Evolutionary conservation across 1,139 yeast genomes (phyloP).

Genomic region (Kodamaea alishanica): DNA sequence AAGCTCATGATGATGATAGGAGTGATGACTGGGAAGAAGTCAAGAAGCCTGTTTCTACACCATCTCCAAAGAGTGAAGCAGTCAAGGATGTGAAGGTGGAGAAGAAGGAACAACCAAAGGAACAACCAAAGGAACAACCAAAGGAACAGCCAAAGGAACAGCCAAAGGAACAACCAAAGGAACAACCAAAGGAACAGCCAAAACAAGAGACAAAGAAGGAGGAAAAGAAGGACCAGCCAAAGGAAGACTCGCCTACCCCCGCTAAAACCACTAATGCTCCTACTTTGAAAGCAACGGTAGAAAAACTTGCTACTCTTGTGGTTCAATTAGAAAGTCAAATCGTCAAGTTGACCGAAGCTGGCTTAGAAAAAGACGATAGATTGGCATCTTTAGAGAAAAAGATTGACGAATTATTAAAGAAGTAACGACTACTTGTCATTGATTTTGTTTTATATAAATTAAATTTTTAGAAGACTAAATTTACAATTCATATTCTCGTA

Average conservation of each 20-base stretch:
- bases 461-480: neutral
- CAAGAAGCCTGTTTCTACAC: conserved; percentile 25
- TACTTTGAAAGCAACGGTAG: conserved; percentile 68
- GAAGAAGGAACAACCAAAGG: conserved; percentile 7
- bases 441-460: neutral
- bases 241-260: conserved; percentile 12
- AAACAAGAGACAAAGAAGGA: conserved; percentile 6
- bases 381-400: conserved; percentile 43
- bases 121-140: neutral
- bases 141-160: neutral
- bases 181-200: conserved; percentile 8
- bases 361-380: conserved; percentile 60
- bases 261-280: conserved; percentile 42
- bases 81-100: conserved; percentile 8
- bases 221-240: neutral
- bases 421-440: conserved; percentile 11
- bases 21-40: conserved; percentile 46
- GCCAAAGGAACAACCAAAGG: conserved; percentile 6
- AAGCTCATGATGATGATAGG: conserved; percentile 24
- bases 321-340: conserved; percentile 54
- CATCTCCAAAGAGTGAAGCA: conserved; percentile 7
- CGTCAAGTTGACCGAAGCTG: conserved; percentile 47
- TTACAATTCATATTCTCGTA: neutral
- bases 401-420: conserved; percentile 35
- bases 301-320: conserved; percentile 56